Evolutionary conservation across 1,284 basidiomycete species (phyloP).

Genomic region (Ceratobasidium sp.): DNA sequence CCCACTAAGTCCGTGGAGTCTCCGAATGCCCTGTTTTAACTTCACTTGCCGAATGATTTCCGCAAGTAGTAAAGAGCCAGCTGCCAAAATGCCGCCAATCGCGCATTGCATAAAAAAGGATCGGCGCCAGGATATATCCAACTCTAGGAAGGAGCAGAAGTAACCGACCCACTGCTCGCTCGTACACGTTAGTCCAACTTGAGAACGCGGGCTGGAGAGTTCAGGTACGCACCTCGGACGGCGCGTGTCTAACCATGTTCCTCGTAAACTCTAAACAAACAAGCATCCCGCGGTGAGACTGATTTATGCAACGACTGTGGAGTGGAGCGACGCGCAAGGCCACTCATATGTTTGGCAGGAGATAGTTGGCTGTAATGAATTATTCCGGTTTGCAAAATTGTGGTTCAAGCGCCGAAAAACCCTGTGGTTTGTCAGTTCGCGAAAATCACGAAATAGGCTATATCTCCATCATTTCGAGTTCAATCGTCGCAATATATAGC

Average conservation of each 20-base stretch:
- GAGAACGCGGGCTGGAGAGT: conserved; percentile 23
- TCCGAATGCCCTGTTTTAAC: conserved; percentile 39
- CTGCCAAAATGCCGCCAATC: conserved; percentile 86
- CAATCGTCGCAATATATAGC: no score
- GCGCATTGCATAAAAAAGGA: conserved; percentile 91
- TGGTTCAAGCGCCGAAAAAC: no score
- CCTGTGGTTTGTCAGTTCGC: no score
- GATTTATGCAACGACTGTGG: conserved; percentile 43
- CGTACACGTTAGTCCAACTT: not conserved
- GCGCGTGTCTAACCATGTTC: conserved; percentile 94
- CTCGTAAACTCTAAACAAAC: conserved; percentile 98
- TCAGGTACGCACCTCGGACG: conserved; percentile 86
- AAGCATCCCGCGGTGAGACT: conserved; percentile 80
- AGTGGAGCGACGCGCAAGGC: conserved; percentile 35
- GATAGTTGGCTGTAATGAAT: no score
- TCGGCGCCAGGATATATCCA: conserved; percentile 84
- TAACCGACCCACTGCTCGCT: conserved; percentile 91
- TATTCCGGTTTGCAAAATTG: no score
- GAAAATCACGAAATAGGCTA: no score
- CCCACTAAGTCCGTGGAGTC: not conserved
- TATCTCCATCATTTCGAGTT: no score
- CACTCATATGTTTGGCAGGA: conserved; percentile 87
- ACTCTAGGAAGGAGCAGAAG: conserved; percentile 88
- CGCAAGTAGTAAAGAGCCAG: conserved; percentile 88
- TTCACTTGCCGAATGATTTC: conserved; percentile 85